A percentile compares a stretch with the other conserved stretches of the same genome.
phyloP scores from a whole-genome alignment of 2,329 filamentous ascomycete species.

The Epichloe scottii region DNA sequence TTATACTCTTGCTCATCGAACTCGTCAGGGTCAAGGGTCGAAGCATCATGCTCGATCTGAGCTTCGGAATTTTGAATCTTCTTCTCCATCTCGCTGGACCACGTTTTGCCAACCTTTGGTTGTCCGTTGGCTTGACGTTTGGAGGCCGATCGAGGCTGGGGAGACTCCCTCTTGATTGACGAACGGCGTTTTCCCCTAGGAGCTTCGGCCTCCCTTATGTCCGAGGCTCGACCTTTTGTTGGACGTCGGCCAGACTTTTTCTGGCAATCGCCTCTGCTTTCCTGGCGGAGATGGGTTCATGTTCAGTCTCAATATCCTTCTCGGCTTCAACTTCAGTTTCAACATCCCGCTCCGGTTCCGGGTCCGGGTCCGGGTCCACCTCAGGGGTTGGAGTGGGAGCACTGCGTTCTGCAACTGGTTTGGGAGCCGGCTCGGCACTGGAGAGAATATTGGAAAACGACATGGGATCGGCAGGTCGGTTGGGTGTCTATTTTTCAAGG shows the following conservation, averaged over 20 bases:
- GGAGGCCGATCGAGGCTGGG: constrained; percentile 34
- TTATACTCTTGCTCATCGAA: constrained; percentile 35
- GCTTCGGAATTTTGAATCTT: constrained; percentile 26
- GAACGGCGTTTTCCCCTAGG: constrained; percentile 38
- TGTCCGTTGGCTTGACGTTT: constrained; percentile 50
- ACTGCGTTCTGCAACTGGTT: constrained; percentile 31
- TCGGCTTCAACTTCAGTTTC: constrained; percentile 23
- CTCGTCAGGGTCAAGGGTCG: constrained; percentile 30
- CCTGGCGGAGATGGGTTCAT: constrained; percentile 15
- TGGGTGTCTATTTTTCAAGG: constrained; percentile 43
- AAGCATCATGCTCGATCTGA: constrained; percentile 34
- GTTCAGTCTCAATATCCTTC: constrained; percentile 23
- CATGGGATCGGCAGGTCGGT: constrained; percentile 75
- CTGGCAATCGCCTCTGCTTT: constrained; percentile 16
- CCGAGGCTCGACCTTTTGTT: constrained; percentile 38
- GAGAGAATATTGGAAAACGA: constrained; percentile 92
- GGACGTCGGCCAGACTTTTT: constrained; percentile 22
- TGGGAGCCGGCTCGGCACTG: constrained; percentile 54
- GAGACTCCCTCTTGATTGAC: constrained; percentile 36
- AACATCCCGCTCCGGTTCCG: constrained; percentile 8
- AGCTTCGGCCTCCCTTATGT: constrained; percentile 36
- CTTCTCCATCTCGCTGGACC: constrained; percentile 37
- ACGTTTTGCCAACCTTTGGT: constrained; percentile 49
- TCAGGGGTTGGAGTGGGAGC: constrained; percentile 27
- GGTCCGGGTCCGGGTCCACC: constrained; percentile 13